Base-by-base conservation (phyloP, 306 rosid species). In the Trifolium repens region DNA sequence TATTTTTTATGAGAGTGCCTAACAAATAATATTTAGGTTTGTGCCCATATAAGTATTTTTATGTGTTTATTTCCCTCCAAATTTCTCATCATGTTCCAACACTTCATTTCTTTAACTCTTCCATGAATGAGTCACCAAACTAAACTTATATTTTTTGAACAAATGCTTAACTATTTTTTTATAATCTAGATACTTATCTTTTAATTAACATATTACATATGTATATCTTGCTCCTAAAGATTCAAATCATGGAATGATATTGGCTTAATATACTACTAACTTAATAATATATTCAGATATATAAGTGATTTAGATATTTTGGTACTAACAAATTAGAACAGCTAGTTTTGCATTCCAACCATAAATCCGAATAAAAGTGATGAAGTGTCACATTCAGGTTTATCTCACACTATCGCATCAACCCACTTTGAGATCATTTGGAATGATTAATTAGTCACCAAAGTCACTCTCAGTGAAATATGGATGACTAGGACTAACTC, bases 401-500 rank as follows among this genome's bases (percentile, higher is more conserved):
- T 5, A 4, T 14, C 14, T 54, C 61, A 54, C 55, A 53, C 24
- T 44, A 59, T 27, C 58, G 11, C 72, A 73, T 22, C 79, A 72
- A 72, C 82, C 50, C 76, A 78, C 67, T 62, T 67, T 67, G 13
- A 67, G 34, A 26, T 43, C 49, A 19, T 12, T 5, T 67, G 9
- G 71, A 24, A 15, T 9, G 44, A 34, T 63, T 8, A 9, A 43
- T 27, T 12, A 46, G 53, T 8, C 39, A 34, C 47, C 62, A 60
- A 44, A 46, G 37, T 66, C 57, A 76, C 40, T 63, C 62, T 22
- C 47, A 59, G 43, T 4, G 39, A 61, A 71, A 78, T 52, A 78
- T 52, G 73, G 66, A 44, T 30, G 74, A 72, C 19, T 72, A 19
- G 52, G 66, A 54, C 40, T 72, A 52, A 70, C 58, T 67, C 80